Evolutionary conservation across 2,329 filamentous ascomycete genomes (phyloP).

Genomic region (Nakataea oryzae): DNA sequence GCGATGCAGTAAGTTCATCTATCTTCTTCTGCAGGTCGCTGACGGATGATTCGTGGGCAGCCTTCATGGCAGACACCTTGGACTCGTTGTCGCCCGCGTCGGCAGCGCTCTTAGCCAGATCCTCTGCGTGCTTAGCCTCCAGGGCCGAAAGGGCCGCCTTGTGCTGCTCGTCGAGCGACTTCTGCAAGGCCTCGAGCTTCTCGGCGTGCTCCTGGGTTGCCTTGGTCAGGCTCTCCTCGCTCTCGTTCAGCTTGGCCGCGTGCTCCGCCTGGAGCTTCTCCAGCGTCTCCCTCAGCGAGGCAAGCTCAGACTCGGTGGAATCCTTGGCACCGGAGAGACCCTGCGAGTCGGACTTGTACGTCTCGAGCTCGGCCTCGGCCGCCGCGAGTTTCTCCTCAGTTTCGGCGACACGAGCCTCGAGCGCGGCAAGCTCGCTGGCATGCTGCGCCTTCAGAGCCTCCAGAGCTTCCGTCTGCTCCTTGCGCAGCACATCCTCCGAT

Average conservation of each 20-base stretch:
- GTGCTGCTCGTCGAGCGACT: conserved; percentile 39
- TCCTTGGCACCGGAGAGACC: conserved; percentile 39
- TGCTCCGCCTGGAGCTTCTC: conserved; percentile 32
- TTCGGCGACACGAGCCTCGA: conserved; percentile 15
- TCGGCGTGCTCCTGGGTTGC: conserved; percentile 35
- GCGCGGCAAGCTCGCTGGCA: conserved; percentile 32
- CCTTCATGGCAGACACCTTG: conserved; percentile 37
- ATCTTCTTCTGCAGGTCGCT: conserved; percentile 44
- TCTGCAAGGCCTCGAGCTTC: conserved; percentile 39
- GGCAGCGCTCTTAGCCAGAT: conserved; percentile 34
- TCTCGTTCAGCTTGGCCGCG: conserved; percentile 24
- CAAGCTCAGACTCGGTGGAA: conserved; percentile 35
- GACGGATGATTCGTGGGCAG: conserved; percentile 34
- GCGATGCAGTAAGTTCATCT: conserved; percentile 37
- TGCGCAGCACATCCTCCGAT: conserved; percentile 27
- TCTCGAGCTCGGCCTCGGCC: conserved; percentile 39
- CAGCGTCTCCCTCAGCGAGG: conserved; percentile 37
- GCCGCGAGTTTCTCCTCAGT: conserved; percentile 4
- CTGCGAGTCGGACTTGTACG: conserved; percentile 35
- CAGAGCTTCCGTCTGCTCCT: conserved; percentile 34
- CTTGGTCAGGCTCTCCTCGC: conserved; percentile 23
- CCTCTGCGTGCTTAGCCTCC: conserved; percentile 40
- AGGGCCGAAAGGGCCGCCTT: conserved; percentile 35
- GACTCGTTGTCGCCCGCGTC: conserved; percentile 35
- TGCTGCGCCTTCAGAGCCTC: conserved; percentile 39